A percentile compares a stretch with the other conserved stretches of the same genome.
phyloP scores from a whole-genome alignment of 192 early-diverging fungal species.

The Thamnidium elegans region DNA sequence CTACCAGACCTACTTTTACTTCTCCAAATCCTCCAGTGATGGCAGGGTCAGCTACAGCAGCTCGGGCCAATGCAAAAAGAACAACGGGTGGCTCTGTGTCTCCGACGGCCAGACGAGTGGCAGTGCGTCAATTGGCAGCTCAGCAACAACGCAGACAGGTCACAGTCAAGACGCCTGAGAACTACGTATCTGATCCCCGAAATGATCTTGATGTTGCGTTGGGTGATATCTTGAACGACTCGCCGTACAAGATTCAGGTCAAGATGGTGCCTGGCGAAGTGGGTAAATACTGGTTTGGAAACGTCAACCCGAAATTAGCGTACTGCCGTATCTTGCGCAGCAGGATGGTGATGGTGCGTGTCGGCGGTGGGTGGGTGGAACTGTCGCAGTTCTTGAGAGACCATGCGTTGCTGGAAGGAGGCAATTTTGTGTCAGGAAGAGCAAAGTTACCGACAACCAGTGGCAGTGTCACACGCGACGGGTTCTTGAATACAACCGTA shows the following conservation, averaged over 20 bases:
- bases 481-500: constrained; percentile 6
- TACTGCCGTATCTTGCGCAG: constrained; percentile 63
- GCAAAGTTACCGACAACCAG: background rate
- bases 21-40: background rate
- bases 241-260: constrained; percentile 47
- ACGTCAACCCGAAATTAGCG: constrained; percentile 57
- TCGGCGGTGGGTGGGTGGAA: constrained; percentile 65
- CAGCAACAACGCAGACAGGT: background rate
- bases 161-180: constrained; percentile 4
- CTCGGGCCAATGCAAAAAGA: background rate
- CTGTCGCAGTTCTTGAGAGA: constrained; percentile 47
- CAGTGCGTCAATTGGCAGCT: background rate
- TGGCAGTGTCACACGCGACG: background rate
- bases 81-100: constrained; percentile 12
- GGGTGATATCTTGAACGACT: constrained; percentile 58
- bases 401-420: constrained; percentile 28
- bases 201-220: constrained; percentile 60
- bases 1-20: background rate
- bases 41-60: background rate
- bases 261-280: constrained; percentile 53
- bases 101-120: constrained; percentile 6
- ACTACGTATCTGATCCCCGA: constrained; percentile 50
- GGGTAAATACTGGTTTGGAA: constrained; percentile 65
- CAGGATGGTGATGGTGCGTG: constrained; percentile 66
- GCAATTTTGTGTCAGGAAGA: constrained; percentile 17